These are phyloP conservation scores for Protomyces lactucae-debilis DNA, from an alignment of 1,139 yeast genomes.

Conservation along the genomic window DNA sequence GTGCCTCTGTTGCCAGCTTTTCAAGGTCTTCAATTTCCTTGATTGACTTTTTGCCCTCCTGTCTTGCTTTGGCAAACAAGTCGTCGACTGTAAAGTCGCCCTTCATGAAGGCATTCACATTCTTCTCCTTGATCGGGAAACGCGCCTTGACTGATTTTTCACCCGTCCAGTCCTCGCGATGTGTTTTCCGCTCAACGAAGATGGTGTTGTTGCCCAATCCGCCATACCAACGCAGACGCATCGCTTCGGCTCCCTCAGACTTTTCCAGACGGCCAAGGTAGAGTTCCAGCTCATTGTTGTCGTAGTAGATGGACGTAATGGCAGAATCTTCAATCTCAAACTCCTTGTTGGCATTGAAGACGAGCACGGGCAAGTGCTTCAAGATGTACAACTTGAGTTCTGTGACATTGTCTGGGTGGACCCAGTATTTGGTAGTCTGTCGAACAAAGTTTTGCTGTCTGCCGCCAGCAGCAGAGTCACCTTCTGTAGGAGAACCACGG, in stretches of 20 bases:
- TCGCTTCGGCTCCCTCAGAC: conserved; percentile 98
- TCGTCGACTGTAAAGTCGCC: conserved; percentile 85
- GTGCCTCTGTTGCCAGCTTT: conserved; percentile 86
- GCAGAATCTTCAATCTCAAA: conserved; percentile 93
- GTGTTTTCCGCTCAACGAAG: conserved; percentile 94
- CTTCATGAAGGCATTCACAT: conserved; percentile 72
- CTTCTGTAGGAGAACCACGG: conserved; percentile 87
- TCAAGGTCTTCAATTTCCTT: conserved; percentile 90
- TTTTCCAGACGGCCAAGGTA: conserved; percentile 91
- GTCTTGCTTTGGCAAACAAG: conserved; percentile 85
- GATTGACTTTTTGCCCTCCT: conserved; percentile 80
- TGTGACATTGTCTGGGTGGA: conserved; percentile 97
- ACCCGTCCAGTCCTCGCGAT: conserved; percentile 99
- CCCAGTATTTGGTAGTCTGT: conserved; percentile 98
- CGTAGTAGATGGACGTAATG: conserved; percentile 92
- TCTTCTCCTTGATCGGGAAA: conserved; percentile 83
- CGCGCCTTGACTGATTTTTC: conserved; percentile 97
- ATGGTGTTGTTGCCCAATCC: conserved; percentile 91
- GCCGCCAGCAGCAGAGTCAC: conserved; percentile 96
- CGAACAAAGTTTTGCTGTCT: conserved; percentile 95
- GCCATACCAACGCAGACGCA: conserved; percentile 97
- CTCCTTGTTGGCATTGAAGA: conserved; percentile 92
- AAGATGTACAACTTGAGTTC: conserved; percentile 86
- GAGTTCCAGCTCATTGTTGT: conserved; percentile 78
- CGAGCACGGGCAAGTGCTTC: conserved; percentile 93